Evolutionary conservation across 768 basidiomycete genomes (phyloP).

Genomic region (Leccinum subtestaceum): DNA sequence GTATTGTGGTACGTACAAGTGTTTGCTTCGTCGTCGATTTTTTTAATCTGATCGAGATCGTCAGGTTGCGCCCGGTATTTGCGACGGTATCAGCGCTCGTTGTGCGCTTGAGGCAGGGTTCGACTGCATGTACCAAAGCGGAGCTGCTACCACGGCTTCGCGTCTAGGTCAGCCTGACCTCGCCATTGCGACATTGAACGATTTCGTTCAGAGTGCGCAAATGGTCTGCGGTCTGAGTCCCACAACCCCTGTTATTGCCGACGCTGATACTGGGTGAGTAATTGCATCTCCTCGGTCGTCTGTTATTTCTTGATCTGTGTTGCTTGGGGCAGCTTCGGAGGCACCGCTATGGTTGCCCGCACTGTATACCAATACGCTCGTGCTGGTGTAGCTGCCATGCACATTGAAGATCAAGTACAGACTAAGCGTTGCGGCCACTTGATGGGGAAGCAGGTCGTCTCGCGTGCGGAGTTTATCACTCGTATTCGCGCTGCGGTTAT

Average conservation of each 20-base stretch:
- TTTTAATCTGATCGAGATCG: conserved; percentile 1
- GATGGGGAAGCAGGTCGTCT: conserved; percentile 79
- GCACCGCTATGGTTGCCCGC: conserved; percentile 71
- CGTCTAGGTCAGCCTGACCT: conserved; percentile 77
- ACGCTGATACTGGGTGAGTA: conserved; percentile 72
- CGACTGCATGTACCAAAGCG: conserved; percentile 74
- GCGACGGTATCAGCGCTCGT: conserved; percentile 77
- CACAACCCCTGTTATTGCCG: conserved; percentile 68
- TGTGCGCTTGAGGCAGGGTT: conserved; percentile 81
- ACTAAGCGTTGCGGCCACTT: conserved; percentile 79
- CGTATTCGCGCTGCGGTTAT: conserved; percentile 76
- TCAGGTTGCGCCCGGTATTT: conserved; percentile 75
- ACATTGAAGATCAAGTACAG: conserved; percentile 82
- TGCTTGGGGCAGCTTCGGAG: conserved; percentile 50
- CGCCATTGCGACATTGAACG: conserved; percentile 74
- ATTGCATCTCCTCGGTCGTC: neutral
- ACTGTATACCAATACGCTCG: conserved; percentile 69
- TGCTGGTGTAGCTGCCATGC: conserved; percentile 70
- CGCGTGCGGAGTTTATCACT: conserved; percentile 69
- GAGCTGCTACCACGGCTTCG: conserved; percentile 78
- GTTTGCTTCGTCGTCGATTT: neutral
- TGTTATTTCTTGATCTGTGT: conserved; percentile 7
- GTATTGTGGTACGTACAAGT: conserved; percentile 61
- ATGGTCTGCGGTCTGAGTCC: conserved; percentile 70
- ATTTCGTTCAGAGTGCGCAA: conserved; percentile 68